Conservation (phyloP, 768 basidiomycete genomes). For the Psilocybe cyanescens region DNA sequence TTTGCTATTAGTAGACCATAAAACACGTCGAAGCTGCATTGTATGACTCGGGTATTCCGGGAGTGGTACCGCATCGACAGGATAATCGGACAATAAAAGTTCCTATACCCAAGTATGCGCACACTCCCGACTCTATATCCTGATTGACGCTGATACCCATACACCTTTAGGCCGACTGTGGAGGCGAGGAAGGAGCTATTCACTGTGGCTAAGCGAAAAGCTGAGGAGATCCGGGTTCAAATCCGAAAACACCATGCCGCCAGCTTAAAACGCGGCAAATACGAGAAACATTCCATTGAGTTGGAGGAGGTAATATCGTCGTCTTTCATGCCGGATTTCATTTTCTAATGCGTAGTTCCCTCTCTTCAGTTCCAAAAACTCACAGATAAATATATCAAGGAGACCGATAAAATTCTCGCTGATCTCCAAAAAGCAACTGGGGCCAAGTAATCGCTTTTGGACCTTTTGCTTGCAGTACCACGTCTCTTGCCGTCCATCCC, state of each 20-base stretch:
- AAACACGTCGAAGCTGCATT: slow-evolving; percentile 78
- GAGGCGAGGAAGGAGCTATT: slow-evolving; percentile 66
- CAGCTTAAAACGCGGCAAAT: slow-evolving; percentile 71
- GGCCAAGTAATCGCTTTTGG: slow-evolving; percentile 21
- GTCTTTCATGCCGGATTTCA: slow-evolving; percentile 3
- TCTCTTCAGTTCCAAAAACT: slow-evolving; percentile 72
- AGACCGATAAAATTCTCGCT: slow-evolving; percentile 68
- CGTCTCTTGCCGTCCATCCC: not conserved
- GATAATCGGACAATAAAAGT: slow-evolving; percentile 78
- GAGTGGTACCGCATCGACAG: slow-evolving; percentile 70
- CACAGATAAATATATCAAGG: slow-evolving; percentile 59
- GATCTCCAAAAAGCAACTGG: slow-evolving; percentile 64
- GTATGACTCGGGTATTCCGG: slow-evolving; percentile 75
- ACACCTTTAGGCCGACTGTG: slow-evolving; percentile 65
- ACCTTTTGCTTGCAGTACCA: not conserved
- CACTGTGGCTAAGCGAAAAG: slow-evolving; percentile 58
- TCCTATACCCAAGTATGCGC: slow-evolving; percentile 74
- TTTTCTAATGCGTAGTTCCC: not conserved
- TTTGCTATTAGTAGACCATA: slow-evolving; percentile 57
- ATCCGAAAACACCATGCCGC: slow-evolving; percentile 72
- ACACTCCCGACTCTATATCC: not conserved
- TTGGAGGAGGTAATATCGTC: slow-evolving; percentile 60
- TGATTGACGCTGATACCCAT: not conserved
- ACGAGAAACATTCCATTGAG: slow-evolving; percentile 69
- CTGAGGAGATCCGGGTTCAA: slow-evolving; percentile 78